Conservation (phyloP, 2,329 filamentous ascomycete species). For the Phyllosticta citribraziliensis region DNA sequence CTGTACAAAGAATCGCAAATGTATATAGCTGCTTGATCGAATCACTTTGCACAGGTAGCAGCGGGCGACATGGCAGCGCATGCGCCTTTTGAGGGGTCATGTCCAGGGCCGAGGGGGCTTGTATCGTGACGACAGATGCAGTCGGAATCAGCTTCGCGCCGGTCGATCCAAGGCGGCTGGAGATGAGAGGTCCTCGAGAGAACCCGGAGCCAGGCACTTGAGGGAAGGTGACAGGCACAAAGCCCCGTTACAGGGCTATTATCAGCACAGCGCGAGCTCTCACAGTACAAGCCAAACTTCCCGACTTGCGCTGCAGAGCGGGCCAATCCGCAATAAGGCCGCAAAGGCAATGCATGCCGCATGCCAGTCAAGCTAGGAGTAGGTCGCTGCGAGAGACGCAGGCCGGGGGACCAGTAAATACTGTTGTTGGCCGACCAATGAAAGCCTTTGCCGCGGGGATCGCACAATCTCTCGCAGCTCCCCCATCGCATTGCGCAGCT, state of each 20-base stretch:
- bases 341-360: conserved; percentile 2
- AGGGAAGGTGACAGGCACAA: background rate
- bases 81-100: background rate
- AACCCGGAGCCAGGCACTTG: background rate
- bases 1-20: background rate
- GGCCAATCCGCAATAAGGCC: conserved; percentile 11
- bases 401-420: conserved; percentile 3
- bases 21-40: background rate
- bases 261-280: background rate
- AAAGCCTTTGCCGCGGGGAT: conserved; percentile 8
- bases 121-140: background rate
- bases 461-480: conserved; percentile 8
- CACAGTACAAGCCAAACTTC: conserved; percentile 10
- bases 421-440: conserved; percentile 9
- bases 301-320: conserved; percentile 10
- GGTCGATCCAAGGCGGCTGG: background rate
- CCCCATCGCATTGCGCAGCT: conserved; percentile 5
- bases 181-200: background rate
- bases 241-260: background rate
- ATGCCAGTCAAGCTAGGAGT: conserved; percentile 13
- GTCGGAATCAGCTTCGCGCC: background rate
- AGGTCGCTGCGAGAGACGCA: conserved; percentile 13
- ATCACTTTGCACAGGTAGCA: background rate
- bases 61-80: background rate
- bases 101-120: background rate